Evolutionary conservation across 345 rosid genomes (phyloP), one percentile per base, ranked within the genome.

Genomic region (Salix koriyanagi): DNA sequence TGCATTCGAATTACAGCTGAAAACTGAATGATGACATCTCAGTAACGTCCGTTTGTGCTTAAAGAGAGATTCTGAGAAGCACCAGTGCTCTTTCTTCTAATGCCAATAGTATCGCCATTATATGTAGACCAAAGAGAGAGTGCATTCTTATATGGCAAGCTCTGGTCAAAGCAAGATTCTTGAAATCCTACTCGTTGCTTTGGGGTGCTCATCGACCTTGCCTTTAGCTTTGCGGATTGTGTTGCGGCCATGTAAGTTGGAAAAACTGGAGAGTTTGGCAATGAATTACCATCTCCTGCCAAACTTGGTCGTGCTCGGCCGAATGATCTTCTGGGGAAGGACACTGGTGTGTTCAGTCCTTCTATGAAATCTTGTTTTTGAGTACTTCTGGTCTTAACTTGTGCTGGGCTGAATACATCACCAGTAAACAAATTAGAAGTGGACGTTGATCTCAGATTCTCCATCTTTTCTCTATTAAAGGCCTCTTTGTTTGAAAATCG

Each of bases 121-220:
- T 83, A 89, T 26, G 94, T 84, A 73, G 87, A 86, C 83, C 88
- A 85, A 9, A 86, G 56, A 19, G 85, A 73, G 26, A 81, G 67
- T 69, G 86, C 83, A 2, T 79, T 77, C 41, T 73, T 83, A 70
- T 73, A 71, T 6, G 82, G 82, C 69, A 81, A 60, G 54, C 62
- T 71, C 4, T 82, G 75, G 67, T 89, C 89, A 26, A 80, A 81
- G 79, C 72, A 84, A 50, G 85, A 44, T 54, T 90, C 89, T 26
- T 77, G 75, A 52, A 75, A 37, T 32, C 85, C 88, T 44, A 80
- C 76, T 12, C 90, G 86, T 75, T 90, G 97, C 84, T 82, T 89
- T 2, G 94, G 97, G 11, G 90, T 88, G 88, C 98, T 94, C 79
- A 87, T 75, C 18, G 97, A 95, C 86, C 99, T 89, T 56, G 85